Conservation (phyloP, 768 basidiomycete genomes). For the Mycena indigotica region DNA sequence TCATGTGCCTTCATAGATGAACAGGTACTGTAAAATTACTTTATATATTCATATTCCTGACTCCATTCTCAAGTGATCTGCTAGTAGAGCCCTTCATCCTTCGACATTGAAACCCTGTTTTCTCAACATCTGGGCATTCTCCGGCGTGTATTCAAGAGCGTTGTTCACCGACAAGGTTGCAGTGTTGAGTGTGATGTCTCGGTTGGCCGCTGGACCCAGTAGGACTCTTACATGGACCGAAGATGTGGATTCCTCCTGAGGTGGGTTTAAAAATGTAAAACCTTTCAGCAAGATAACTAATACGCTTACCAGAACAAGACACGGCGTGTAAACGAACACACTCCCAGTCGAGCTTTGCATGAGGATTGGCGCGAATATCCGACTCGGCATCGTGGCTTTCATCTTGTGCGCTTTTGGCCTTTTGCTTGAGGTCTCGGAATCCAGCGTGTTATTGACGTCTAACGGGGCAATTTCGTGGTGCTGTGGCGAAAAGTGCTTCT, state of each 20-base stretch:
- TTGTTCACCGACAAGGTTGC: neutral
- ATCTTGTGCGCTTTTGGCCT: neutral
- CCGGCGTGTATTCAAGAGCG: neutral
- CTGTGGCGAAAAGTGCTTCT: constrained; percentile 12
- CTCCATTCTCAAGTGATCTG: neutral
- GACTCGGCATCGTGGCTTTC: neutral
- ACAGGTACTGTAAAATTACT: too few relatives aligned
- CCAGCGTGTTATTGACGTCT: neutral
- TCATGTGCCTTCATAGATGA: neutral
- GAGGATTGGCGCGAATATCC: neutral
- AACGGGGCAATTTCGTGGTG: constrained; percentile 13
- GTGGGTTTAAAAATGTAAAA: neutral
- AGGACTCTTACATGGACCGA: constrained; percentile 11
- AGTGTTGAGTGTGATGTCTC: constrained; percentile 2
- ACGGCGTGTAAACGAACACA: constrained; percentile 11
- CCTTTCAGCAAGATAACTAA: neutral
- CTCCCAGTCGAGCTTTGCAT: neutral
- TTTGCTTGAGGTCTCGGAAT: neutral
- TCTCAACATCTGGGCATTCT: neutral
- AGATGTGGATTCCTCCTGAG: constrained; percentile 7
- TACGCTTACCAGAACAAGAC: constrained; percentile 8
- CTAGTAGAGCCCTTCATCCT: neutral
- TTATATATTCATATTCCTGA: neutral
- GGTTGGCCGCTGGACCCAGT: constrained; percentile 11
- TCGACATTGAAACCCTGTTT: neutral